phyloP scores from a whole-genome alignment of 768 basidiomycete genomes.

The Suillus occidentalis region DNA sequence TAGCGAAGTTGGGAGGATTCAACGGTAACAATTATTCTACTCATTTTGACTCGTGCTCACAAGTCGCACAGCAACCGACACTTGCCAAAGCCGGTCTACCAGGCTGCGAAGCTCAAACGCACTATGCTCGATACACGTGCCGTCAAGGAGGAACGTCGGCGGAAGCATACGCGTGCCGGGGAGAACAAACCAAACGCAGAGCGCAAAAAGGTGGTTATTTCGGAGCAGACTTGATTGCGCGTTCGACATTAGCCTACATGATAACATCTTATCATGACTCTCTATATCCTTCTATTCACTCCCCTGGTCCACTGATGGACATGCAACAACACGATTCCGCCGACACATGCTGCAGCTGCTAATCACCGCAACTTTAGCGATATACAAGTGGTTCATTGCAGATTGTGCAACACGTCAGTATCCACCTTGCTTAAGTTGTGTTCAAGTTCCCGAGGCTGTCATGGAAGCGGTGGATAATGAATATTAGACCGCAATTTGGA shows the following conservation, averaged over 20 bases:
- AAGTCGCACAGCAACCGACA: constrained; percentile 60
- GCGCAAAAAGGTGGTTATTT: constrained; percentile 83
- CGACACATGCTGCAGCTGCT: background rate
- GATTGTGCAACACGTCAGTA: background rate
- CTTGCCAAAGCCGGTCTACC: constrained; percentile 88
- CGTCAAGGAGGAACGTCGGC: constrained; percentile 91
- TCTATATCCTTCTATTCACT: too few relatives aligned
- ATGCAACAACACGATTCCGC: background rate
- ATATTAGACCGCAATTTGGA: background rate
- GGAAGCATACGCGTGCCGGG: constrained; percentile 86
- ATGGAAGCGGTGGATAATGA: background rate
- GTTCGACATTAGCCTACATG: constrained; percentile 3
- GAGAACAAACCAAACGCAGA: constrained; percentile 88
- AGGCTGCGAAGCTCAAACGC: constrained; percentile 81
- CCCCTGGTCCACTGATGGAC: too few relatives aligned
- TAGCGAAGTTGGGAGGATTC: constrained; percentile 74
- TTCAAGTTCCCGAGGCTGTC: background rate
- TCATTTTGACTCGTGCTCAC: constrained; percentile 7
- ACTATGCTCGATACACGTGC: constrained; percentile 89
- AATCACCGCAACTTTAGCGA: background rate
- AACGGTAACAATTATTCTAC: constrained; percentile 54
- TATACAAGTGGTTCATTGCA: background rate
- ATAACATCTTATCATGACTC: background rate
- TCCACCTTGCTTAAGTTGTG: background rate
- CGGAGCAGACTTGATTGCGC: constrained; percentile 56